These are phyloP conservation scores for Aureobasidium lini DNA, from an alignment of 2,329 filamentous ascomycete genomes.

Conservation along the genomic window DNA sequence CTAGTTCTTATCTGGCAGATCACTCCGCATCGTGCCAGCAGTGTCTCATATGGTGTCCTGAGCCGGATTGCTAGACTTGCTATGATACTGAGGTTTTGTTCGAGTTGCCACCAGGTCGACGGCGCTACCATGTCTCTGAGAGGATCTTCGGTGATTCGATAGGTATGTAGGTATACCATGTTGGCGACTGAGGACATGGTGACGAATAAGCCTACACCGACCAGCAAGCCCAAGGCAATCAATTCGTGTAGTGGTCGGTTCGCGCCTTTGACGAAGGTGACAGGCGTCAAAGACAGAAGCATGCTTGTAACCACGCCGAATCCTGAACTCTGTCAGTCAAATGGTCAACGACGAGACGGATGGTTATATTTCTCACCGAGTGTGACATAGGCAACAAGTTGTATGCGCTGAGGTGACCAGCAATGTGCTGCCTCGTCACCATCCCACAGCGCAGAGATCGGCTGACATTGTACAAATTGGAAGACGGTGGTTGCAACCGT, in stretches of 20 bases:
- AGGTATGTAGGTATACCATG: conserved; percentile 1
- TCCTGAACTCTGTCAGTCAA: background rate
- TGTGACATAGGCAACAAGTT: background rate
- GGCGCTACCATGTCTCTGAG: conserved; percentile 2
- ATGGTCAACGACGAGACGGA: background rate
- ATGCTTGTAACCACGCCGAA: background rate
- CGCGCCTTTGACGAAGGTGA: background rate
- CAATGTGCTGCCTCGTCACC: background rate
- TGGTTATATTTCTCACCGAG: background rate
- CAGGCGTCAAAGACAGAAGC: background rate
- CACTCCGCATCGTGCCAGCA: background rate
- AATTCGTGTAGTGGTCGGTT: conserved; percentile 1
- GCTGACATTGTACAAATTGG: conserved; percentile 1
- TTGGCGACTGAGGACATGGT: conserved; percentile 5
- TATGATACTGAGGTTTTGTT: conserved; percentile 7
- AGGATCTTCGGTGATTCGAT: background rate
- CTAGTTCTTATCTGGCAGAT: background rate
- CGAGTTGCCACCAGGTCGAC: conserved; percentile 4
- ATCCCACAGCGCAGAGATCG: conserved; percentile 1
- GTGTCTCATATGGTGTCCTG: background rate
- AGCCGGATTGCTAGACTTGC: background rate
- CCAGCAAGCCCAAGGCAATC: background rate
- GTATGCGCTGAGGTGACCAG: background rate
- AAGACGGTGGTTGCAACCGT: background rate
- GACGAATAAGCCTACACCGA: background rate